Base-by-base conservation (phyloP, 2,329 filamentous ascomycete species). In the Pseudogymnoascus sp. region DNA sequence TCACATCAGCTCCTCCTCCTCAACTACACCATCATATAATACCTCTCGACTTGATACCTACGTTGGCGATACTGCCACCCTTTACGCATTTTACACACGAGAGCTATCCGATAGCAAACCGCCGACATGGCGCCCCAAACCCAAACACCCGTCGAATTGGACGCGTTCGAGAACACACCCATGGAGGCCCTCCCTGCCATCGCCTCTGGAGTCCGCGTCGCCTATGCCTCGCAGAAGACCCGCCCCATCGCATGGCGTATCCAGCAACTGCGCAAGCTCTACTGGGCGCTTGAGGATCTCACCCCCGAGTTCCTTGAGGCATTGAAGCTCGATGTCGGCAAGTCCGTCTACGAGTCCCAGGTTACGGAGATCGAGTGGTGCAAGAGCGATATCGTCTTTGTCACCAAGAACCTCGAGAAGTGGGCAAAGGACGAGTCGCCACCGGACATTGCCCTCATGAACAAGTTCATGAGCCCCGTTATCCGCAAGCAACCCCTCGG, bases 401-500 rank as follows among this genome's bases (percentile, higher is more conserved):
- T 88, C 70, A 81, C 87, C 70, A 84, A 89, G 69, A 89, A 95
- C 71, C 78, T 97, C 60, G 84, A 88, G 73, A 84, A 85, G 68
- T 97, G 91, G 82, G 84, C 85, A 68, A 88, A 90, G 73, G 93
- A 97, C 70, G 91, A 97, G 74, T 80, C 80, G 69, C 79, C 90
- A 33, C 75, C 77, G 43, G 87, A 91, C 71, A 87, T 95, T 15
- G 78, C 86, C 11, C 71, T 91, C 50, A 79, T 81, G 41, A 90
- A 87, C 75, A 81, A 81, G 66, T 71, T 88, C 41, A 81, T 96
- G 76, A 86, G 79, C 61, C 88, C 91, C 37, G 87, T 82, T 70
- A 86, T 95, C 72, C 81, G 86, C 66, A 95, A 96, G 76, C 93
- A 97, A 70, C 94, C 94, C 1, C 75, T 97, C 62, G 94, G 94